Evolutionary conservation across 2,329 filamentous ascomycete species (phyloP), one percentile per base, ranked within the genome.

Genomic region (Xylaria sp.): DNA sequence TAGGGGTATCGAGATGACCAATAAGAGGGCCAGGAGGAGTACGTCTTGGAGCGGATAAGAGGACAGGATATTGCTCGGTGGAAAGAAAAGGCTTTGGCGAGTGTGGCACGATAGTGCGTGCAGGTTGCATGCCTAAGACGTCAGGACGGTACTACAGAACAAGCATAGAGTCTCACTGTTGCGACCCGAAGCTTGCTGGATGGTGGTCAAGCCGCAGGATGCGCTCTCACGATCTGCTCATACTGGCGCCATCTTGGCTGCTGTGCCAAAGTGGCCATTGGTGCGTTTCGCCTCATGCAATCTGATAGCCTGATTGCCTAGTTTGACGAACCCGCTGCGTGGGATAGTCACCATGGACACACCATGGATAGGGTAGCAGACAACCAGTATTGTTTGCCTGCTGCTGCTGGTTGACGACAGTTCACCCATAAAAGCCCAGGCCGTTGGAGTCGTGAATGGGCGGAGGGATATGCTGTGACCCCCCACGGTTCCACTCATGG

Each of bases 401-500:
- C 58, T 50, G 3, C 60, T 64, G 68, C 60, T 60, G 57, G 55
- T 56, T 45, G 68, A 59, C 63, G 60, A 61, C 60, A 18, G 50
- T 50, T 39, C 59, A 62, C 61, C 63, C 60, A 58, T 45, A 23
- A 46, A 55, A 65, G 46, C 53, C 56, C 30, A 64, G 48, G 61
- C 69, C 70, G 58, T 66, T 71, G 70, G 65, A 66, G 63, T 66
- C 64, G 69, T 69, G 50, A 60, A 70, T 68, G 71, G 60, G 65
- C 69, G 69, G 69, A 70, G 69, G 66, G 71, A 70, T 70, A 72
- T 72, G 73, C 67, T 70, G 71, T 72, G 72, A 73, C 70, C 74
- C 74, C 73, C 75, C 74, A 75, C 71, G 72, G 68, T 70, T 72
- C 73, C 74, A 74, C 72, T 70, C 68, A 71, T 67, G 68, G 58